Base-by-base conservation (phyloP, 2,329 filamentous ascomycete genomes). In the Leptographium lundbergii region DNA sequence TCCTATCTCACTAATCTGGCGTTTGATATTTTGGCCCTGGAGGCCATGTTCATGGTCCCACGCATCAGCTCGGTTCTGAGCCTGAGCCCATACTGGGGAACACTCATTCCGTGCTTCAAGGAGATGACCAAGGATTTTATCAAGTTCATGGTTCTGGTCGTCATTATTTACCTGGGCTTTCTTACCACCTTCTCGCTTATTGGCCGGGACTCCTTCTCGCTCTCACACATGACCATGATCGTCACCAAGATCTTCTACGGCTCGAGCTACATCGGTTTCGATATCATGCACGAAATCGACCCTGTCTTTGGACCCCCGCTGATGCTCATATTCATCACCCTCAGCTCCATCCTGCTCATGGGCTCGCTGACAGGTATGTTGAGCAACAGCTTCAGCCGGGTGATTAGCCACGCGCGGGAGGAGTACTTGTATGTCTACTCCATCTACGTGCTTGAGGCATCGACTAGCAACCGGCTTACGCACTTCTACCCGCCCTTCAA, bases 81-180 rank as follows among this genome's bases (percentile, higher is more conserved):
- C 68, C 72, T 96, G 63, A 90, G 90, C 66, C 89, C 89, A 1
- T 96, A 95, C 69, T 96, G 94, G 80, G 91, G 89, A 50, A 94
- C 88, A 0, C 72, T 94, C 55, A 91, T 96, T 61, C 91, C 91
- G 0, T 95, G 91, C 63, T 78, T 96, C 56, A 94, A 94, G 69
- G 89, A 92, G 69, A 96, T 96, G 91, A 88, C 88, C 47, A 92
- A 91, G 71, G 90, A 95, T 69, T 96, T 96, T 69, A 72, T 91
- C 70, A 91, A 91, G 67, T 95, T 94, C 68, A 80, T 84, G 67
- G 69, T 92, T 60, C 75, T 81, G 72, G 88, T 95, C 51, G 75
- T 89, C 54, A 87, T 95, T 58, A 74, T 95, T 57, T 96, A 95
- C 69, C 74, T 94, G 54, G 89, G 91, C 54, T 96, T 96, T 71